Evolutionary conservation across 495 filamentous ascomycete genomes (phyloP).

Genomic region (Neurospora hispaniola): DNA sequence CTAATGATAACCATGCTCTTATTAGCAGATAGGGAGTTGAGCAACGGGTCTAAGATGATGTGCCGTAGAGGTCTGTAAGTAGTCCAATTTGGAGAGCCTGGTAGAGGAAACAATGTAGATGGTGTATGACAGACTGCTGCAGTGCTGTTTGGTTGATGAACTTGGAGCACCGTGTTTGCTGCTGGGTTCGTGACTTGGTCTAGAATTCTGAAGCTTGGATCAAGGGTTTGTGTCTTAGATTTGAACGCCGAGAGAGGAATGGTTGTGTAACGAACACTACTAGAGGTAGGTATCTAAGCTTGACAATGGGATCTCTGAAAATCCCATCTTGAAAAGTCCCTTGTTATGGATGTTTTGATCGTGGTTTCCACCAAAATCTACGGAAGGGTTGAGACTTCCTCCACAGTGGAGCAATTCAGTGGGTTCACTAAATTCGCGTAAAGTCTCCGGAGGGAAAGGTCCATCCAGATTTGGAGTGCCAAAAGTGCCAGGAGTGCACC

Average conservation of each 20-base stretch:
- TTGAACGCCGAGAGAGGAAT: not conserved
- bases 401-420: not conserved
- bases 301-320: too few relatives aligned
- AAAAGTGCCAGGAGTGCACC: not conserved
- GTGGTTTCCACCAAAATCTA: not conserved
- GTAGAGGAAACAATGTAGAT: too few relatives aligned
- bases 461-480: not conserved
- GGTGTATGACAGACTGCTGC: not conserved
- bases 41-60: too few relatives aligned
- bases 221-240: not conserved
- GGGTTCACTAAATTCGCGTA: not conserved
- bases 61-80: too few relatives aligned
- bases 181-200: not conserved
- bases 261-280: not conserved
- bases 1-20: not conserved
- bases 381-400: not conserved
- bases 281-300: too few relatives aligned
- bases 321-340: not conserved
- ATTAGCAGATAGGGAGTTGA: too few relatives aligned
- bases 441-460: not conserved
- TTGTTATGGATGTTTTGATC: not conserved
- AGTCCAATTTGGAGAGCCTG: too few relatives aligned
- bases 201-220: not conserved
- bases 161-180: not conserved
- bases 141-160: not conserved